phyloP scores from a whole-genome alignment of 345 rosid genomes.

The Syzygium jambos region DNA sequence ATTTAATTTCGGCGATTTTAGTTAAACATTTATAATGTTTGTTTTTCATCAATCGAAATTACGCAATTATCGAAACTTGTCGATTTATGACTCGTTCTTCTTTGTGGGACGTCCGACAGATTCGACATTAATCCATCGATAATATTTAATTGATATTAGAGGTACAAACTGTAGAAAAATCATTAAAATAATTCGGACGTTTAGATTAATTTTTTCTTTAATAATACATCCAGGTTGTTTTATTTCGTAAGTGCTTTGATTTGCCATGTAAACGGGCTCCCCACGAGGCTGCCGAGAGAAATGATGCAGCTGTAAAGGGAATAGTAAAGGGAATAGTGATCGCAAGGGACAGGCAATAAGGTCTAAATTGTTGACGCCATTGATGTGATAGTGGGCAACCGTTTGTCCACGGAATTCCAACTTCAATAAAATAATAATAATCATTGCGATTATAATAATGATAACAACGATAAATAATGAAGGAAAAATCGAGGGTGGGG shows the following conservation, averaged over 20 bases:
- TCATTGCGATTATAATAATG: not conserved
- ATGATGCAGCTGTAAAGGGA: not conserved
- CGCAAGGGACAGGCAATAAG: not conserved
- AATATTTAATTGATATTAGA: not conserved
- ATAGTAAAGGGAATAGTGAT: not conserved
- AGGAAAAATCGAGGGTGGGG: not conserved
- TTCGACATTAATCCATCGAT: not conserved
- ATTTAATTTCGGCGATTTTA: not conserved
- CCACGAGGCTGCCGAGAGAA: not conserved
- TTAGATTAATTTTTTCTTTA: not conserved
- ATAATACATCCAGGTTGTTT: not conserved
- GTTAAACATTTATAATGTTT: not conserved
- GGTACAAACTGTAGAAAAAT: not conserved
- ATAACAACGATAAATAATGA: not conserved
- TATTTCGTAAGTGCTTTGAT: not conserved
- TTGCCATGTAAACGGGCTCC: not conserved
- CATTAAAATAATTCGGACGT: not conserved
- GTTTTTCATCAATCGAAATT: not conserved
- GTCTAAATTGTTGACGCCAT: not conserved
- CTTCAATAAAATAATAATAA: not conserved
- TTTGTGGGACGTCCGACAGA: not conserved
- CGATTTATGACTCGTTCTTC: not conserved
- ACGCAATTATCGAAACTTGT: not conserved
- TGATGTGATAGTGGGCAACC: not conserved
- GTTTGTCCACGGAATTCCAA: not conserved